Base-by-base conservation (phyloP, 345 rosid genomes). In the Rhizophora apiculata region DNA sequence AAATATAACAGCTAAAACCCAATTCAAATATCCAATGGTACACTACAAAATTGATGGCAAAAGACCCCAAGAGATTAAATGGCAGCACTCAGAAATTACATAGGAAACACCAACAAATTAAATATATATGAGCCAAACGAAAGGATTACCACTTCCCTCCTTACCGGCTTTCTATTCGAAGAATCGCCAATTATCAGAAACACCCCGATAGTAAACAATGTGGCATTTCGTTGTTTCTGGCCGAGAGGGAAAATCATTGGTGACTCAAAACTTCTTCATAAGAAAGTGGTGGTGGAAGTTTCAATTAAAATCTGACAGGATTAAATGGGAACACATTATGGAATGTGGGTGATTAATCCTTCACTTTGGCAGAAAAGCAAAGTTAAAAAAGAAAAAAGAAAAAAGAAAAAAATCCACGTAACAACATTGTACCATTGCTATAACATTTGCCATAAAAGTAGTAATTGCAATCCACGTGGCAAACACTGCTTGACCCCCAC, bases 51-150 rank as follows among this genome's bases (percentile, higher is more conserved):
- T 65, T 69, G 52, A 81, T 77, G 76, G 36, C 21, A 29, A 37
- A 74, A 39, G 76, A 69, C 73, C 69, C 76, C 69, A 78, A 57
- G 43, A 67, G 74, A 77, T 81, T 75, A 72, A 84, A 80, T 82
- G 73, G 71, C 78, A 70, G 77, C 70, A 60, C 65, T 77, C 82
- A 79, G 24, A 62, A 76, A 56, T 76, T 72, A 60, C 72, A 56
- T 63, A 62, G 77, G 72, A 78, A 78, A 73, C 78, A 60, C 55
- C 74, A 75, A 29, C 74, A 57, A 65, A 59, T 65, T 75, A 31
- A 75, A 48, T 70, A 43, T 24, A 8, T 49, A 59, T 62, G 19
- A 52, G 8, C 24, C 62, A 69, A 11, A 26, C 46, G 1, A 54
- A 48, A 49, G 7, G 26, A 34, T 15, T 8, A 19, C 22, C 19